A percentile compares a stretch with the other conserved stretches of the same genome.
phyloP scores from a whole-genome alignment of 306 rosid genomes.

The Gastrolobium bilobum region DNA sequence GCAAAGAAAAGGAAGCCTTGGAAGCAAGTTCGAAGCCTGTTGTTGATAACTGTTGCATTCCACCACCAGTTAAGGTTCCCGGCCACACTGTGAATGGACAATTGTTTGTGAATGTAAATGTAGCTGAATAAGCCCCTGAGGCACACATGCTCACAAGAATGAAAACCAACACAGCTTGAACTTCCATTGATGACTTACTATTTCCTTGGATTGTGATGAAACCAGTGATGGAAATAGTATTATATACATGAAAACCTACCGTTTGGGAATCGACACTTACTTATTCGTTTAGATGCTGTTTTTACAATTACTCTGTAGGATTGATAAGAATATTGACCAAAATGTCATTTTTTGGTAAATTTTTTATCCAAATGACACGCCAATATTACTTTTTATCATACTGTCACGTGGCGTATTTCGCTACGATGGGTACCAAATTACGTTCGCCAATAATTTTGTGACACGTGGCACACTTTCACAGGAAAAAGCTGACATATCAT shows the following conservation, averaged over 20 bases:
- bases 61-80: conserved; percentile 28
- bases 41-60: conserved; percentile 30
- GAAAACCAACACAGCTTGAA: background rate
- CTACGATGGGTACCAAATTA: too few relatives aligned
- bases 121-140: conserved; percentile 29
- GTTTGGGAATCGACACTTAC: too few relatives aligned
- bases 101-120: conserved; percentile 43
- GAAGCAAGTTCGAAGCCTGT: conserved; percentile 41
- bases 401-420: too few relatives aligned
- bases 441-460: too few relatives aligned
- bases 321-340: too few relatives aligned
- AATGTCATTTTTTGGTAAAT: too few relatives aligned
- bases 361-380: too few relatives aligned
- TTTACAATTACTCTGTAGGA: too few relatives aligned
- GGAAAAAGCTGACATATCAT: too few relatives aligned
- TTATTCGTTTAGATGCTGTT: too few relatives aligned
- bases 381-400: too few relatives aligned
- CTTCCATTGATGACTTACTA: conserved; percentile 19
- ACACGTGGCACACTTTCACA: too few relatives aligned
- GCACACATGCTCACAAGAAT: background rate
- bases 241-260: conserved; percentile 12
- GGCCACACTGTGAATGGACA: conserved; percentile 52
- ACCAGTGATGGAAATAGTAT: background rate
- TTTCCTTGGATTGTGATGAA: background rate
- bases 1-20: background rate